Base-by-base conservation (phyloP, 805 yeast genomes). In the Kluyveromyces wickerhamii region DNA sequence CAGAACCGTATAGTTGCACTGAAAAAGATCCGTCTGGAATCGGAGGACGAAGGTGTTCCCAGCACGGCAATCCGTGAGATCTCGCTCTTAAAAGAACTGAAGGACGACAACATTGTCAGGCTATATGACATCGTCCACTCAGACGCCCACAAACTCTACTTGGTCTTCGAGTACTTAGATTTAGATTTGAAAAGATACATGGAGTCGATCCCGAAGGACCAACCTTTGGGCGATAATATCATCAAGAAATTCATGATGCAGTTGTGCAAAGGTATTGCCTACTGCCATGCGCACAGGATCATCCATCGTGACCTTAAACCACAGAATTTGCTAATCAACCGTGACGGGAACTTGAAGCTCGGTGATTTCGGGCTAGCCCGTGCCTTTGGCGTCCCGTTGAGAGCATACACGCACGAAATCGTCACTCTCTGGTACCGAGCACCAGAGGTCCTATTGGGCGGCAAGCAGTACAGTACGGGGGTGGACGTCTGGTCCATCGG, bases 401-500 rank as follows among this genome's bases (percentile, higher is more conserved):
- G 94, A 63, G 92, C 98, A 0, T 92, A 88, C 54, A 85, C 96
- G 14, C 92, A 89, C 60, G 98, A 92, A 59, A 97, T 92, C 35
- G 98, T 92, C 29, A 92, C 98, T 0, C 66, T 92, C 43, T 92
- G 98, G 98, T 89, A 89, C 61, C 74, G 98, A 44, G 96, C 97
- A 0, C 98, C 98, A 0, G 98, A 89, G 56, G 97, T 92, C 20
- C 66, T 92, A 34, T 69, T 92, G 52, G 98, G 98, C 2, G 86
- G 95, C 3, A 76, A 96, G 48, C 89, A 94, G 37, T 92, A 92
- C 61, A 83, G 95, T 29, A 92, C 98, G 0, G 88, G 96, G 7
- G 94, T 92, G 41, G 98, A 92, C 57, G 85, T 92, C 64, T 92
- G 98, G 98, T 86, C 96, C 12, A 94, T 95, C 11, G 98, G 98